phyloP scores from a whole-genome alignment of 352 stramenopile genomes.

The Pythium insidiosum region DNA sequence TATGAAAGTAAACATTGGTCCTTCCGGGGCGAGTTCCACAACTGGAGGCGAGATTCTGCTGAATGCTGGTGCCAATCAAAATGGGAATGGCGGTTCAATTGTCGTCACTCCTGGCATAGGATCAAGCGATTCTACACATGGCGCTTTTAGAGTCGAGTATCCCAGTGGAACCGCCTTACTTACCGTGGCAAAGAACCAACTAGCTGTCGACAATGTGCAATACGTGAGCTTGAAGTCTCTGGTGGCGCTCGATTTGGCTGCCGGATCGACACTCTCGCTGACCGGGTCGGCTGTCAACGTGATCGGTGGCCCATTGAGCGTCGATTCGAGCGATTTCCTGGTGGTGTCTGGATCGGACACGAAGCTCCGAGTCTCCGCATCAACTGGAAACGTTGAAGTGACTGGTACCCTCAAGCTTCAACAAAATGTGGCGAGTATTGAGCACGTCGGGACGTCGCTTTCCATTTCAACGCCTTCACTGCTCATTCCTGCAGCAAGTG shows the following conservation, averaged over 20 bases:
- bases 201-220: constrained; percentile 28
- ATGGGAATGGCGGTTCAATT: constrained; percentile 28
- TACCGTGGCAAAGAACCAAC: constrained; percentile 17
- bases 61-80: constrained; percentile 23
- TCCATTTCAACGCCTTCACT: constrained; percentile 18
- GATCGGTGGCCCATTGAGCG: constrained; percentile 15
- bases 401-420: constrained; percentile 16
- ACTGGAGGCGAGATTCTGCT: constrained; percentile 25
- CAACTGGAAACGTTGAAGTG: constrained; percentile 19
- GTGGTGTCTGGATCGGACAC: constrained; percentile 6
- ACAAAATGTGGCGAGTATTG: constrained; percentile 13
- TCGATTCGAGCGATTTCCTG: constrained; percentile 20
- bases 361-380: constrained; percentile 13
- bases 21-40: constrained; percentile 15
- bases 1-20: constrained; percentile 28
- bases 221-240: constrained; percentile 22
- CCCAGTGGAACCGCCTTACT: constrained; percentile 18
- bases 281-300: constrained; percentile 17
- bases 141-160: constrained; percentile 34
- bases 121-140: constrained; percentile 12
- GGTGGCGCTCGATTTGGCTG: constrained; percentile 21
- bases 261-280: constrained; percentile 22
- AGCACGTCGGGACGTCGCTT: constrained; percentile 23
- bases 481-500: constrained; percentile 4
- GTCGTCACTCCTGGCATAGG: constrained; percentile 30